A percentile compares a stretch with the other conserved stretches of the same genome.
These are phyloP conservation scores for Aspergillus caelatus DNA, from an alignment of 2,329 filamentous ascomycete species.

Conservation along the genomic window DNA sequence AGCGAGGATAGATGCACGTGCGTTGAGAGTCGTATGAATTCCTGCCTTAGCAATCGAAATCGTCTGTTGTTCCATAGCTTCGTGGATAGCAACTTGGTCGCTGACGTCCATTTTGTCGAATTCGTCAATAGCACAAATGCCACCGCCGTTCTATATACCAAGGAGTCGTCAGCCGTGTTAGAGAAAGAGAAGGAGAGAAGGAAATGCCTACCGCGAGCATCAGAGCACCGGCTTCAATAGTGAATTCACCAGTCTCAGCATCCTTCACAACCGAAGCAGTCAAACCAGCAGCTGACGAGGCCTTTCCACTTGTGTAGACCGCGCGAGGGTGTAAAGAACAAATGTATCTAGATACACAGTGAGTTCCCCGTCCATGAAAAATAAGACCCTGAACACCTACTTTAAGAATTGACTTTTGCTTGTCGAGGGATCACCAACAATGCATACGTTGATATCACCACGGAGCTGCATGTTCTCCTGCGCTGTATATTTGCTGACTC, in stretches of 20 bases:
- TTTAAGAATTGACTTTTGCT: conserved; percentile 98
- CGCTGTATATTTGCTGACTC: conserved; percentile 85
- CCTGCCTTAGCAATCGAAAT: conserved; percentile 98
- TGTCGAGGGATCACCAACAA: conserved; percentile 94
- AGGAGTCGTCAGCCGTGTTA: neutral
- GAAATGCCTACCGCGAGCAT: conserved; percentile 73
- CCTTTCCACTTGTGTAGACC: conserved; percentile 97
- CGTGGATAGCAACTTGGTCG: conserved; percentile 98
- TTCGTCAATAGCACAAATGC: conserved; percentile 97
- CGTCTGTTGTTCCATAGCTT: conserved; percentile 99
- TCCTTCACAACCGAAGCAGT: conserved; percentile 97
- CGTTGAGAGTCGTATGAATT: conserved; percentile 96
- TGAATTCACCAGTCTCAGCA: conserved; percentile 97
- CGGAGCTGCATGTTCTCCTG: conserved; percentile 88
- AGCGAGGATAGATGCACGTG: conserved; percentile 90
- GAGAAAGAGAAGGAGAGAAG: neutral
- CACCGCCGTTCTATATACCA: conserved; percentile 65
- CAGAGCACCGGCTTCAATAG: conserved; percentile 94
- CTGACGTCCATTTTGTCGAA: conserved; percentile 99
- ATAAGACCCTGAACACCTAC: conserved; percentile 35
- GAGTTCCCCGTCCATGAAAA: neutral
- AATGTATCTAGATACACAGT: conserved; percentile 63
- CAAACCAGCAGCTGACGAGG: conserved; percentile 93
- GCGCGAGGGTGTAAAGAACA: conserved; percentile 95
- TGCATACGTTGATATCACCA: conserved; percentile 98